phyloP scores from a whole-genome alignment of 108 stramenopile species.

The Cyclotella cryptica region DNA sequence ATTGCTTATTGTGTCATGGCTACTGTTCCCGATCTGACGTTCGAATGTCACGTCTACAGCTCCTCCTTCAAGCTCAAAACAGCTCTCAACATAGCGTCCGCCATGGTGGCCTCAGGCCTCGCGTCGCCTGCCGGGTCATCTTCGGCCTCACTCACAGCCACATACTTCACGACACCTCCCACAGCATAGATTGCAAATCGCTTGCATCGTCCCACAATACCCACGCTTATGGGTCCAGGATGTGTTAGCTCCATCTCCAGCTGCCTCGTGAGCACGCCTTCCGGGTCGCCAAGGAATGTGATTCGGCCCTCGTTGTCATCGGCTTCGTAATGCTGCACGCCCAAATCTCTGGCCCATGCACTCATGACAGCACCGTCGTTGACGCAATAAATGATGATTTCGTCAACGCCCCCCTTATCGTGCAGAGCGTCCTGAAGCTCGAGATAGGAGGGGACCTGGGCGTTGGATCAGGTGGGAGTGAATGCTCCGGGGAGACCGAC shows the following conservation, averaged over 20 bases:
- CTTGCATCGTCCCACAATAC: conserved; percentile 55
- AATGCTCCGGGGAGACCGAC: conserved; percentile 61
- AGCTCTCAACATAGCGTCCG: conserved; percentile 48
- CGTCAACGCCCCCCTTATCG: conserved; percentile 41
- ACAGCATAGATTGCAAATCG: conserved; percentile 55
- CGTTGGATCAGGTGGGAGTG: conserved; percentile 56
- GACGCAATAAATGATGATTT: conserved; percentile 57
- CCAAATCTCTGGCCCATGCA: conserved; percentile 50
- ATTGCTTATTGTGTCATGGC: neutral
- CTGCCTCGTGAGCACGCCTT: conserved; percentile 32
- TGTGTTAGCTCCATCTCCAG: conserved; percentile 57
- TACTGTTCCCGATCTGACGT: no score
- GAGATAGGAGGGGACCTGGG: conserved; percentile 50
- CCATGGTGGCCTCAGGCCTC: conserved; percentile 46
- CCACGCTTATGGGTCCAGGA: conserved; percentile 46
- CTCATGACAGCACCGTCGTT: conserved; percentile 59
- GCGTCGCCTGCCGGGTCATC: conserved; percentile 61
- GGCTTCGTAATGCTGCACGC: conserved; percentile 24
- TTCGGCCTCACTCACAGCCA: conserved; percentile 45
- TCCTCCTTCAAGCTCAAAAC: conserved; percentile 42
- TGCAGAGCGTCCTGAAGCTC: conserved; percentile 40
- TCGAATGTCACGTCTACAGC: conserved; percentile 24
- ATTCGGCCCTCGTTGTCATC: conserved; percentile 25
- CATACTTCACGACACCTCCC: conserved; percentile 45
- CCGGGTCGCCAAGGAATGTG: conserved; percentile 50